These are phyloP conservation scores for Pyrenophora teres DNA, from an alignment of 2,329 filamentous ascomycete genomes.

Conservation along the genomic window DNA sequence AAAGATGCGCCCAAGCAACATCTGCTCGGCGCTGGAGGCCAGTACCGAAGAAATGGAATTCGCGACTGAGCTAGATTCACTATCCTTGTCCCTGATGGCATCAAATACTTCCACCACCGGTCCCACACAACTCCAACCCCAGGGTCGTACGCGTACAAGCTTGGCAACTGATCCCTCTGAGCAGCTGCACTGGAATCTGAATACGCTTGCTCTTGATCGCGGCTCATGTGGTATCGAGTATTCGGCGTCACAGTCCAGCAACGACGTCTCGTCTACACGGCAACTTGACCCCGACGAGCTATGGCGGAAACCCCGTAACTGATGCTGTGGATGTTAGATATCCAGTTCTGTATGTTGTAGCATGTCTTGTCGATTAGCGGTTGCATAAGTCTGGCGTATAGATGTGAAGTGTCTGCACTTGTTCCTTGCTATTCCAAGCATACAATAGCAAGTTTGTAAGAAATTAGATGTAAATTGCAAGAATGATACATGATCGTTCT, in stretches of 20 bases:
- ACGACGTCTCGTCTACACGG: conserved; percentile 12
- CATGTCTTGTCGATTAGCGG: conserved; percentile 12
- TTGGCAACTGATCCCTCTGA: conserved; percentile 41
- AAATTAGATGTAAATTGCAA: background rate
- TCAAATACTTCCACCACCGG: conserved; percentile 22
- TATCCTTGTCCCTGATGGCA: conserved; percentile 37
- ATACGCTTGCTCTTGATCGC: conserved; percentile 37
- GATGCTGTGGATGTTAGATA: background rate
- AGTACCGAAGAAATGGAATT: conserved; percentile 40
- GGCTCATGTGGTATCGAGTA: conserved; percentile 43
- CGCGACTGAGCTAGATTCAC: conserved; percentile 37
- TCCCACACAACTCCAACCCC: conserved; percentile 9
- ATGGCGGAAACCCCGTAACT: conserved; percentile 31
- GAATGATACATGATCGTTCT: background rate
- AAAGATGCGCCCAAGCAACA: conserved; percentile 35
- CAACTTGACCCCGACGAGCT: conserved; percentile 29
- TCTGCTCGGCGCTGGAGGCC: conserved; percentile 36
- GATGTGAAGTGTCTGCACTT: background rate
- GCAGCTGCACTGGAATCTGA: conserved; percentile 44
- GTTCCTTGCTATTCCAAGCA: background rate
- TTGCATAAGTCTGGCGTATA: conserved; percentile 14
- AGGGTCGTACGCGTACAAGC: conserved; percentile 26
- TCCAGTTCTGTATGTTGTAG: background rate
- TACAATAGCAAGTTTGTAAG: background rate
- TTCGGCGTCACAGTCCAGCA: conserved; percentile 20